Evolutionary conservation across 1,139 yeast genomes (phyloP).

Genomic region (Debaryomyces robertsiae): DNA sequence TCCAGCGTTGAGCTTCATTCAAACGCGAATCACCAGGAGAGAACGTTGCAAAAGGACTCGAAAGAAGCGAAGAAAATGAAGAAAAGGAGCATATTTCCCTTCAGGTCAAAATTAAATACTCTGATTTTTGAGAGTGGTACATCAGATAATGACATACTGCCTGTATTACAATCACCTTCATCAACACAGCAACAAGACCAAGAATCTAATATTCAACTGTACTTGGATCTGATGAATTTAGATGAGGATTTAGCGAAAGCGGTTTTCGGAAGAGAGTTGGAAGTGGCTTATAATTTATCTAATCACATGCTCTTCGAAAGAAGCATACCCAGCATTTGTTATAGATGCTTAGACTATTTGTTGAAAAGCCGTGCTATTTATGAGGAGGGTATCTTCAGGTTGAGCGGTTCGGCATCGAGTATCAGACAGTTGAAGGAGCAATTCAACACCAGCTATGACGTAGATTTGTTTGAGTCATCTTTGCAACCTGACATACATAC

Average conservation of each 20-base stretch:
- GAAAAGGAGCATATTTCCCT: slow-evolving; percentile 64
- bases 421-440: slow-evolving; percentile 71
- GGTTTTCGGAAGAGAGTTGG: slow-evolving; percentile 70
- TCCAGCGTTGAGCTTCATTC: slow-evolving; percentile 6
- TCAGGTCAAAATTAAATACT: slow-evolving; percentile 37
- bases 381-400: slow-evolving; percentile 89
- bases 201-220: slow-evolving; percentile 34
- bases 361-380: slow-evolving; percentile 68
- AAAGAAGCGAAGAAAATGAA: slow-evolving; percentile 48
- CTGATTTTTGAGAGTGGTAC: slow-evolving; percentile 5
- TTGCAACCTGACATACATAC: slow-evolving; percentile 67
- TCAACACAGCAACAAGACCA: slow-evolving; percentile 10
- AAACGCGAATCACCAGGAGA: slow-evolving; percentile 1
- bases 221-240: slow-evolving; percentile 42
- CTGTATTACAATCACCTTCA: slow-evolving; percentile 5
- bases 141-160: slow-evolving; percentile 2
- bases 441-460: slow-evolving; percentile 66
- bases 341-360: slow-evolving; percentile 72
- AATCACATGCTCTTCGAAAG: slow-evolving; percentile 47
- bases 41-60: slow-evolving; percentile 11
- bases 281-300: slow-evolving; percentile 53
- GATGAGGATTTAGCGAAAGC: slow-evolving; percentile 38
- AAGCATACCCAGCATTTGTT: slow-evolving; percentile 74
- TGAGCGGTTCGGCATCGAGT: slow-evolving; percentile 85
- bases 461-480: slow-evolving; percentile 55